A percentile compares a stretch with the other conserved stretches of the same genome.
Conservation (phyloP, 805 yeast species). For the Metschnikowia picachoensis region DNA sequence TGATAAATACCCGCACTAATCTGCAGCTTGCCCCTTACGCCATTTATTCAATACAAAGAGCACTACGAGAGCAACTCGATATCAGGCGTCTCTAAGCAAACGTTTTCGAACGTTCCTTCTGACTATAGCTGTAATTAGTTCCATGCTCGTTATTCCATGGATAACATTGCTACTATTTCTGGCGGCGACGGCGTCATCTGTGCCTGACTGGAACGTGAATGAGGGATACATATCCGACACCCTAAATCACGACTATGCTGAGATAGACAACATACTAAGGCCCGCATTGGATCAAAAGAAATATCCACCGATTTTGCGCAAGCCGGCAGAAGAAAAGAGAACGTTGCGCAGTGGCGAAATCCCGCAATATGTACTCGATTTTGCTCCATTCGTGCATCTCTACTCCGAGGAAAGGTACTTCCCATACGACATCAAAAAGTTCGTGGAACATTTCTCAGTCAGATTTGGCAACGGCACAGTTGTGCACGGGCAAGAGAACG, state of each 20-base stretch:
- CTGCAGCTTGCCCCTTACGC: too few species aligned
- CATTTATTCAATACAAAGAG: too few species aligned
- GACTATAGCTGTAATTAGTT: neutral
- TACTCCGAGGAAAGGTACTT: constrained; percentile 85
- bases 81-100: too few species aligned
- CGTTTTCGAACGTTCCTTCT: too few species aligned
- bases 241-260: constrained; percentile 20
- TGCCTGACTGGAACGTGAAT: constrained; percentile 19
- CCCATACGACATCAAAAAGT: constrained; percentile 77
- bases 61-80: too few species aligned
- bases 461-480: constrained; percentile 47
- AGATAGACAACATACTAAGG: constrained; percentile 25
- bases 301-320: constrained; percentile 36
- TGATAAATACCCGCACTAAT: too few species aligned
- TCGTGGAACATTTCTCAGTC: constrained; percentile 61
- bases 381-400: constrained; percentile 76
- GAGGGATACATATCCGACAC: constrained; percentile 23
- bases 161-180: constrained; percentile 4
- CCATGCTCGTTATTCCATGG: neutral
- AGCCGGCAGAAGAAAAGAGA: constrained; percentile 31
- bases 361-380: constrained; percentile 59
- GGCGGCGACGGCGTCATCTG: constrained; percentile 10
- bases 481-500: constrained; percentile 29
- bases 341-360: constrained; percentile 50
- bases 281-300: constrained; percentile 21